phyloP scores from a whole-genome alignment of 129 eudicot genomes.

The Flaveria brownii region DNA sequence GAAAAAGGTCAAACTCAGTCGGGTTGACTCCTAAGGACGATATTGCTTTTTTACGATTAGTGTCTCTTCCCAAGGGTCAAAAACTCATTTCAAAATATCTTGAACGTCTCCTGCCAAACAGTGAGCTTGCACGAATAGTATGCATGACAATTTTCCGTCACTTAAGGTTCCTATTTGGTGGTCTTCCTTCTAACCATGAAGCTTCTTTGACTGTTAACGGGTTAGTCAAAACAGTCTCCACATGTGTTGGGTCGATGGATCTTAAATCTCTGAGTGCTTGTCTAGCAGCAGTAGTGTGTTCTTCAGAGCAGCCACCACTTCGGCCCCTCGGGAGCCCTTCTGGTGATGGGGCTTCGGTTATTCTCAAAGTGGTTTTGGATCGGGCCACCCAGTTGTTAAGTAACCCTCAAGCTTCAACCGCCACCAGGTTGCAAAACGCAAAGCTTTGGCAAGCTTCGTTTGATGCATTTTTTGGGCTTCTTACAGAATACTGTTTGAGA shows the following conservation, averaged over 20 bases:
- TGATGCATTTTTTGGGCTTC: slow-evolving; percentile 75
- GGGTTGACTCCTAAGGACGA: slow-evolving; percentile 79
- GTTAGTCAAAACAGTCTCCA: slow-evolving; percentile 56
- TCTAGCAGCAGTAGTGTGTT: slow-evolving; percentile 96
- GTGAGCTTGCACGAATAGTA: slow-evolving; percentile 81
- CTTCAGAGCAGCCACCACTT: slow-evolving; percentile 95
- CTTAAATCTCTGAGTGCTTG: slow-evolving; percentile 89
- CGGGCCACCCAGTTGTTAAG: slow-evolving; percentile 60
- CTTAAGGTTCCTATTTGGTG: slow-evolving; percentile 75
- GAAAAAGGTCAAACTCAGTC: slow-evolving; percentile 54
- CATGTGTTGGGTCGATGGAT: slow-evolving; percentile 75
- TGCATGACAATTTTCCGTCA: slow-evolving; percentile 99
- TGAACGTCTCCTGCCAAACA: slow-evolving; percentile 65
- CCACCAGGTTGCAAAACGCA: slow-evolving; percentile 52
- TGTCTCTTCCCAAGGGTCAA: slow-evolving; percentile 81
- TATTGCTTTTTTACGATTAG: slow-evolving; percentile 65
- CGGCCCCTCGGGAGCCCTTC: slow-evolving; percentile 87
- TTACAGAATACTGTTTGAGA: slow-evolving; percentile 76
- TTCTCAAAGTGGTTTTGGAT: slow-evolving; percentile 74
- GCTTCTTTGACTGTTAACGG: slow-evolving; percentile 43
- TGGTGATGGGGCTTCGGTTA: slow-evolving; percentile 83
- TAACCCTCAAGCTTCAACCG: slow-evolving; percentile 32
- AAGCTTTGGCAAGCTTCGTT: slow-evolving; percentile 96
- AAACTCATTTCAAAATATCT: slow-evolving; percentile 74
- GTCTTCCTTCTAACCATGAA: slow-evolving; percentile 60